A percentile compares a stretch with the other conserved stretches of the same genome.
Conservation (phyloP, 257 asterid species). For the Nicotiana paniculata region DNA sequence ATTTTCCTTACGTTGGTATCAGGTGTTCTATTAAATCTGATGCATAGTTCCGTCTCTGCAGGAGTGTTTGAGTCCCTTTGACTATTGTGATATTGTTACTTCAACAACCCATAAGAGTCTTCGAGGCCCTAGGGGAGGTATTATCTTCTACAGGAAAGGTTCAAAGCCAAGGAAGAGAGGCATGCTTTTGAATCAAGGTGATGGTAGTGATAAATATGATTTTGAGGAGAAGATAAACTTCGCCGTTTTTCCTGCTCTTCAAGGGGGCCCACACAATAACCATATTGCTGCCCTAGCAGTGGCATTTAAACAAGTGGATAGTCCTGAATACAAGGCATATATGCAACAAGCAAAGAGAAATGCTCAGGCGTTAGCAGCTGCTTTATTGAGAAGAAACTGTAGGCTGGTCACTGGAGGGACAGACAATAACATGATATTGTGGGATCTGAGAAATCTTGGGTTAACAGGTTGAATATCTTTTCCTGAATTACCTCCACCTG, state of each 20-base stretch:
- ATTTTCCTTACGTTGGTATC: not conserved
- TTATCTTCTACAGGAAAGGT: conserved; percentile 75
- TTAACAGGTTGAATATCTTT: conserved; percentile 45
- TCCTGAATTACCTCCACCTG: not conserved
- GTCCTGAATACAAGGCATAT: conserved; percentile 61
- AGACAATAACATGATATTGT: conserved; percentile 67
- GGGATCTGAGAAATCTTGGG: conserved; percentile 76
- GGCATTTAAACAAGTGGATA: conserved; percentile 76
- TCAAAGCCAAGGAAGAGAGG: conserved; percentile 70
- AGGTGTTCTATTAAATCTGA: not conserved
- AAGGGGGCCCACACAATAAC: conserved; percentile 89
- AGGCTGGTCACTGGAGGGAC: conserved; percentile 77
- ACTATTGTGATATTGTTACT: conserved; percentile 69
- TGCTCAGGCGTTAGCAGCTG: conserved; percentile 63
- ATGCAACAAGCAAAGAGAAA: conserved; percentile 80
- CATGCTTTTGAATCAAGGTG: conserved; percentile 62
- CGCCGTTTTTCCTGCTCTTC: conserved; percentile 78
- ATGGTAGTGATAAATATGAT: conserved; percentile 58
- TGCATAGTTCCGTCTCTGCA: conserved; percentile 22
- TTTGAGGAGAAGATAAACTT: conserved; percentile 81
- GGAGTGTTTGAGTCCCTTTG: conserved; percentile 80
- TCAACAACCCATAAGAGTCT: conserved; percentile 90
- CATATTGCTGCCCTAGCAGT: conserved; percentile 83
- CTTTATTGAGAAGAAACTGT: conserved; percentile 54
- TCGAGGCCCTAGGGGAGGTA: conserved; percentile 91